Conservation (phyloP, 768 basidiomycete genomes). For the Paxillus involutus region DNA sequence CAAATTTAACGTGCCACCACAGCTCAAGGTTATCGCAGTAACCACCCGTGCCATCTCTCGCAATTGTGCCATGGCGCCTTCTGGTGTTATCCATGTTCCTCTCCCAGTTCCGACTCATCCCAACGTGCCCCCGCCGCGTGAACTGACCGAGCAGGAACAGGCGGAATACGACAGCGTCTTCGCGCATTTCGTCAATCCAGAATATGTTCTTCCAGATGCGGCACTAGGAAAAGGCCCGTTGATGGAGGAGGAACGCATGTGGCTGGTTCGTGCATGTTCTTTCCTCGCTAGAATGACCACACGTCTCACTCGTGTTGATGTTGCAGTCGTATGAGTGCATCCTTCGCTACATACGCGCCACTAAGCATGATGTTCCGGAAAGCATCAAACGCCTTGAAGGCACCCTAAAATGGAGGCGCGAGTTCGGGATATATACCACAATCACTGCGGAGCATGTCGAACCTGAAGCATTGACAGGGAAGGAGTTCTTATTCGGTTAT, state of each 20-base stretch:
- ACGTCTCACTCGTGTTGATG: not conserved
- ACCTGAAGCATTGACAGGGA: constrained; percentile 82
- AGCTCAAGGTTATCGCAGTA: not conserved
- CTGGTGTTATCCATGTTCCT: constrained; percentile 14
- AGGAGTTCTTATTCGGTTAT: constrained; percentile 76
- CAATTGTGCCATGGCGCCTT: not conserved
- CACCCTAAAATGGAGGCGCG: constrained; percentile 78
- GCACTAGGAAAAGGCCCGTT: constrained; percentile 44
- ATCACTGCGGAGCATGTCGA: constrained; percentile 65
- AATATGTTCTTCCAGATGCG: constrained; percentile 52
- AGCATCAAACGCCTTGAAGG: constrained; percentile 67
- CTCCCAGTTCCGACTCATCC: constrained; percentile 25
- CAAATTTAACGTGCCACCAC: not conserved
- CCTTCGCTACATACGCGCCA: constrained; percentile 74
- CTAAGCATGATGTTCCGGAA: constrained; percentile 64
- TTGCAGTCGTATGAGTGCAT: constrained; percentile 67
- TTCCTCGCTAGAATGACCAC: constrained; percentile 1
- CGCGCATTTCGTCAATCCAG: constrained; percentile 53
- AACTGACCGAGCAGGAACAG: constrained; percentile 45
- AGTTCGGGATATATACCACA: constrained; percentile 68
- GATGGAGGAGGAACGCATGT: constrained; percentile 70
- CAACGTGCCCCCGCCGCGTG: constrained; percentile 32
- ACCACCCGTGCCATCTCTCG: not conserved
- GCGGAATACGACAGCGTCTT: constrained; percentile 54
- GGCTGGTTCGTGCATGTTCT: constrained; percentile 50